phyloP scores from a whole-genome alignment of 441 rosid genomes.

The Adansonia rubrostipa region DNA sequence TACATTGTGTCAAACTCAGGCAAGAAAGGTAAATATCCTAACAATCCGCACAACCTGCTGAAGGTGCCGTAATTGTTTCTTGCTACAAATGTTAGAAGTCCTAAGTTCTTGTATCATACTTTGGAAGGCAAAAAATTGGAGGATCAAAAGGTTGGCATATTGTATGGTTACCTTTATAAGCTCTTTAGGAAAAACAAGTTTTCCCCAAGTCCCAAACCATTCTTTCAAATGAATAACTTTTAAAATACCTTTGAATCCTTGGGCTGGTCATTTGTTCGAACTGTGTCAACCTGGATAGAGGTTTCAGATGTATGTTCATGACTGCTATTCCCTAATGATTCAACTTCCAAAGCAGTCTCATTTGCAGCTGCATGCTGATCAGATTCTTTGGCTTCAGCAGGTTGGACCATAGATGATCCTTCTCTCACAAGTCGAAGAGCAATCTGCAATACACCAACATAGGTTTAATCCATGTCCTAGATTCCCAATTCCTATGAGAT shows the following conservation, averaged over 20 bases:
- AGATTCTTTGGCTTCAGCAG: conserved; percentile 34
- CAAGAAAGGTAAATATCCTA: not conserved
- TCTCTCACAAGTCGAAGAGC: conserved; percentile 86
- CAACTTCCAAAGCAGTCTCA: conserved; percentile 34
- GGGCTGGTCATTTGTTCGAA: conserved; percentile 33
- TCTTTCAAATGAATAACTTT: conserved; percentile 5
- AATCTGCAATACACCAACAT: conserved; percentile 54
- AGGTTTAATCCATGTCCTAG: conserved; percentile 11
- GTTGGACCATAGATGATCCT: conserved; percentile 47
- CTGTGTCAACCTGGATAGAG: conserved; percentile 32
- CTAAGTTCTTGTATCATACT: not conserved
- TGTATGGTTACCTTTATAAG: not conserved
- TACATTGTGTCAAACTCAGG: not conserved
- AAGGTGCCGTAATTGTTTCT: conserved; percentile 7
- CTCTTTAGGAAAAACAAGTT: not conserved
- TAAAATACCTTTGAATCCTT: conserved; percentile 45
- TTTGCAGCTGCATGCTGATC: conserved; percentile 37
- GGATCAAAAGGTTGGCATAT: not conserved
- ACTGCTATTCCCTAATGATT: conserved; percentile 41
- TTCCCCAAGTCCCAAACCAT: not conserved
- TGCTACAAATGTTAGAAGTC: conserved; percentile 8
- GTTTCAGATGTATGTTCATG: conserved; percentile 25
- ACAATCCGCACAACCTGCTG: not conserved
- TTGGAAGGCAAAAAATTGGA: not conserved
- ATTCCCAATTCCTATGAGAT: not conserved